Conservation (phyloP, 2,329 filamentous ascomycete species). For the Colletotrichum sp. region DNA sequence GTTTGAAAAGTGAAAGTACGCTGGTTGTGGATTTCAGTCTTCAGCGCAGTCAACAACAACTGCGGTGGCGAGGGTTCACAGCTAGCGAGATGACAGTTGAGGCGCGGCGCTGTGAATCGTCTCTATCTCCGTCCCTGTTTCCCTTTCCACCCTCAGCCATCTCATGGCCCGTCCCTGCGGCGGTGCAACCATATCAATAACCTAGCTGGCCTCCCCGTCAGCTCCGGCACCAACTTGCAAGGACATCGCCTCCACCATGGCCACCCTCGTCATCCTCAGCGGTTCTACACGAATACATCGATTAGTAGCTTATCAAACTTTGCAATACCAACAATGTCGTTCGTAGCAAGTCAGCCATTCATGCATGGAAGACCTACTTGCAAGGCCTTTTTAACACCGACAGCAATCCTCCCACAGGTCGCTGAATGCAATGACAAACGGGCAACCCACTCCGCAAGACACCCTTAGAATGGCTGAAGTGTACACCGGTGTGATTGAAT, state of each 20-base stretch:
- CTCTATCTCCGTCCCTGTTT: neutral
- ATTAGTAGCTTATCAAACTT: neutral
- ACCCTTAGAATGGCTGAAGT: neutral
- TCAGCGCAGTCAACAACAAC: neutral
- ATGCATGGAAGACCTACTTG: neutral
- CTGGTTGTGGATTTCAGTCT: neutral
- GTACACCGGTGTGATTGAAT: neutral
- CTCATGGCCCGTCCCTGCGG: neutral
- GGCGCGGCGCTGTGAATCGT: neutral
- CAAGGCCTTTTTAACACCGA: neutral
- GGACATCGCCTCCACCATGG: rapidly evolving
- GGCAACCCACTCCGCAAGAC: neutral
- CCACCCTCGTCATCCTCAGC: neutral
- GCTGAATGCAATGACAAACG: neutral
- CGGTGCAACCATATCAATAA: neutral
- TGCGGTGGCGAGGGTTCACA: neutral
- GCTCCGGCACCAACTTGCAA: neutral
- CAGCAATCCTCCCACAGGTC: neutral
- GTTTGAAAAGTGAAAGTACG: neutral
- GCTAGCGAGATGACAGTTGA: neutral
- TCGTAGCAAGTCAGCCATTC: rapidly evolving
- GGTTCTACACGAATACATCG: neutral
- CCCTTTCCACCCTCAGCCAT: neutral
- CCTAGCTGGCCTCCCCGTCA: neutral
- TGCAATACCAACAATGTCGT: neutral